A percentile compares a stretch with the other conserved stretches of the same genome.
These are phyloP conservation scores for Coniella vitis DNA, from an alignment of 2,329 filamentous ascomycete species.

Conservation along the genomic window DNA sequence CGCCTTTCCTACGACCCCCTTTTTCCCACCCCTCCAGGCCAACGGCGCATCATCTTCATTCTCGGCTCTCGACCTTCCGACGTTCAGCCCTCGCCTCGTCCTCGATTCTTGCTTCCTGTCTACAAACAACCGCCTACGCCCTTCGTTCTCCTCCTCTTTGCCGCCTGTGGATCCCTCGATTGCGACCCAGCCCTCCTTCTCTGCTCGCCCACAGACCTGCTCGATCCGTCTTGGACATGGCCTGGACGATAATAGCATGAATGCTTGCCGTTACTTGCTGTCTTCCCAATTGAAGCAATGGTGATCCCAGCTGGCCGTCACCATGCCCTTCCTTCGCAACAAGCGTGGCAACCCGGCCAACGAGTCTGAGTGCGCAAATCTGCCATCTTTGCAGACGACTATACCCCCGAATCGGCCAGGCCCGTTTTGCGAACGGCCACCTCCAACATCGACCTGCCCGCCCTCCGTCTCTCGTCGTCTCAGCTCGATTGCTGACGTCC, in stretches of 20 bases:
- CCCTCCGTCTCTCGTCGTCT: constrained; percentile 17
- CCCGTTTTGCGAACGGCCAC: constrained; percentile 15
- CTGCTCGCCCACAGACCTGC: neutral
- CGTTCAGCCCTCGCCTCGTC: too few relatives aligned
- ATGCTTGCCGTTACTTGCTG: neutral
- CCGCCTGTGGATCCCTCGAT: neutral
- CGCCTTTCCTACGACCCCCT: neutral
- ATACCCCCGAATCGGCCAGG: constrained; percentile 18
- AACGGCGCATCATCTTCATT: too few relatives aligned
- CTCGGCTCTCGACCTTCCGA: too few relatives aligned
- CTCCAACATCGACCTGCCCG: constrained; percentile 11
- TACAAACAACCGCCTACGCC: too few relatives aligned
- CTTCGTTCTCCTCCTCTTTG: too few relatives aligned
- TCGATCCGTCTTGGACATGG: constrained; percentile 6
- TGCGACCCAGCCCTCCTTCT: too few relatives aligned
- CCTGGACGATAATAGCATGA: constrained; percentile 12
- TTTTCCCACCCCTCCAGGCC: neutral
- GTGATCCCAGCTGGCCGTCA: constrained; percentile 19
- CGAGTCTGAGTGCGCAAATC: constrained; percentile 52
- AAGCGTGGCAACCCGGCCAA: constrained; percentile 54
- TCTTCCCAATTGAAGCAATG: constrained; percentile 1
- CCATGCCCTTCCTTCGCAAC: constrained; percentile 52
- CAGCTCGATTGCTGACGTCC: constrained; percentile 21
- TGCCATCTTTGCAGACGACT: constrained; percentile 31
- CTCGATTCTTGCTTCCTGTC: neutral